Conservation (phyloP, 139 green algal genomes). For the Medakamo hakoo region DNA sequence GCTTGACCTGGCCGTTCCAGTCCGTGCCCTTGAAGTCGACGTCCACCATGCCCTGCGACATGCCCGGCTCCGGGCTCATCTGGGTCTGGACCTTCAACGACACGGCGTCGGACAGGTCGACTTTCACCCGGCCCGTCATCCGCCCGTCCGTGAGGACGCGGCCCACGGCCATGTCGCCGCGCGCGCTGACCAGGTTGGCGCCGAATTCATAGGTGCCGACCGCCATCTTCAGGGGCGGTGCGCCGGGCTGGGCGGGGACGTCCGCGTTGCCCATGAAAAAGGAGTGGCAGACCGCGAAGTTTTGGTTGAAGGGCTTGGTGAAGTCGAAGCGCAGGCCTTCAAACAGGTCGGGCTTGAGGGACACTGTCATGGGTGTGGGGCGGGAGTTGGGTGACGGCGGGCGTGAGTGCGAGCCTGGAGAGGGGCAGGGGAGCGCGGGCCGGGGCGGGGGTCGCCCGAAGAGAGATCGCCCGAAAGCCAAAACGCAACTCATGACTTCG, state of each 20-base stretch:
- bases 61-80: slow-evolving; percentile 52
- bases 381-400: no score
- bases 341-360: slow-evolving; percentile 91
- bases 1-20: slow-evolving; percentile 92
- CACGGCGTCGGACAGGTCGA: slow-evolving; percentile 61
- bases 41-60: slow-evolving; percentile 49
- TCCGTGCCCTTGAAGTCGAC: slow-evolving; percentile 62
- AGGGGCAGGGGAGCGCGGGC: neutral
- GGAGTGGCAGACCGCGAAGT: slow-evolving; percentile 87
- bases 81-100: slow-evolving; percentile 71
- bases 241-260: slow-evolving; percentile 34
- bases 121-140: slow-evolving; percentile 68
- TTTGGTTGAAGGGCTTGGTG: slow-evolving; percentile 91
- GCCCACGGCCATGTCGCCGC: slow-evolving; percentile 66
- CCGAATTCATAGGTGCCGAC: slow-evolving; percentile 93
- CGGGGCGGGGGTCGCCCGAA: neutral
- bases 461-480: neutral
- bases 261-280: slow-evolving; percentile 91
- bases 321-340: slow-evolving; percentile 95
- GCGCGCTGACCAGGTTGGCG: slow-evolving; percentile 82
- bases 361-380: no score
- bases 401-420: no score
- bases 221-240: slow-evolving; percentile 60
- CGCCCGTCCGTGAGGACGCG: slow-evolving; percentile 74
- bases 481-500: slow-evolving; percentile 61